Base-by-base conservation (phyloP, 768 basidiomycete species). In the Rickenella mellea region DNA sequence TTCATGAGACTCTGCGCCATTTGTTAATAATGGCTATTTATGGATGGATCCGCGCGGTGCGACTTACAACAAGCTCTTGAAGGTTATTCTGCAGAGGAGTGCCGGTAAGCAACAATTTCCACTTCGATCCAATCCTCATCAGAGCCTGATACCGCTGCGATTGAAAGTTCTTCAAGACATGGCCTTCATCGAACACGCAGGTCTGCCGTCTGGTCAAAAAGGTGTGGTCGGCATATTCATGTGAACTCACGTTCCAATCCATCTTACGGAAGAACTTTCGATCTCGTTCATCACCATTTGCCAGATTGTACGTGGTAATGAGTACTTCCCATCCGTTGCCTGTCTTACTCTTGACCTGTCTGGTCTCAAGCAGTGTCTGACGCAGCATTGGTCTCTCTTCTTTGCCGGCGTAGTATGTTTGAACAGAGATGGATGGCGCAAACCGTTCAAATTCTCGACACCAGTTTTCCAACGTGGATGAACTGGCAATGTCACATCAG, bases 401-500 rank as follows among this genome's bases (percentile, higher is more conserved):
- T 64, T 96, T 96, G 22, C 81, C 76, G 5, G 90, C 96, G 52
- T 98, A 99, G 60, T 98, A 99, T 10, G 88, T 87, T 56, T 86
- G 82, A 5, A 97, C 77, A 14, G 76, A 70, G 56, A 99, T 82
- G 5, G 72, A 71, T 5, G 92, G 92, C 2, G 86, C 86, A 54
- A 99, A 99, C 26, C 80, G 78, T 20, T 79, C 75, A 55, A 99
- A 98, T 63, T 99, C 96, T 50, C 96, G 76, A 60, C 90, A 86
- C 96, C 96, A 99, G 55, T 99, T 99, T 61, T 99, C 96, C 20
- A 98, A 67, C 0, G 93, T 97, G 3, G 94, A 98, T 3, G 94
- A 90, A 24, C 90, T 93, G 43, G 48, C 8, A 12, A 37, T 19
- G 30, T 43, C 22, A 30, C n/a, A 35, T 48, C 20, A 50, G 41